Percentiles rank a stretch among this genome's conserved stretches.
phyloP scores from a whole-genome alignment of 768 basidiomycete genomes.

The Naganishia onofrii region DNA sequence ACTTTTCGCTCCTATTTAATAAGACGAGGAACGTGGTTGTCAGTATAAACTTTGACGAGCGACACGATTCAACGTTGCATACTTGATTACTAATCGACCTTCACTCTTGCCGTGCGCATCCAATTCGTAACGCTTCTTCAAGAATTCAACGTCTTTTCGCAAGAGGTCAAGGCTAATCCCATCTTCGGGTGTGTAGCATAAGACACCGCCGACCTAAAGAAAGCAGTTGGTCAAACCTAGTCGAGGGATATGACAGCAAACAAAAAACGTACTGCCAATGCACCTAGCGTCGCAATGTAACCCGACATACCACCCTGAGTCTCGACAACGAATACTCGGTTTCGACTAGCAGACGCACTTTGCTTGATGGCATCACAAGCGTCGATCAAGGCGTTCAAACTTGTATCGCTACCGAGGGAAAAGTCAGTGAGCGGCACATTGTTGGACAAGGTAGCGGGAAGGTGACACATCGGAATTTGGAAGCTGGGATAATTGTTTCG shows the following conservation, averaged over 20 bases:
- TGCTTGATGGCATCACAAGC: conserved; percentile 99
- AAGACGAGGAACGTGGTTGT: not conserved
- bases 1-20: conserved; percentile 68
- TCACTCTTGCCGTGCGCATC: conserved; percentile 87
- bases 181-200: conserved; percentile 89
- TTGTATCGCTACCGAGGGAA: conserved; percentile 94
- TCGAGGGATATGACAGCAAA: not conserved
- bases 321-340: conserved; percentile 95
- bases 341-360: conserved; percentile 91
- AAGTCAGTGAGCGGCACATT: conserved; percentile 97
- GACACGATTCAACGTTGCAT: conserved; percentile 40
- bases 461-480: conserved; percentile 91
- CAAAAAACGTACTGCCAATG: conserved; percentile 71
- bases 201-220: conserved; percentile 77
- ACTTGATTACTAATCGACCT: conserved; percentile 90
- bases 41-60: not conserved
- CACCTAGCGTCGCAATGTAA: conserved; percentile 92
- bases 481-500: conserved; percentile 82
- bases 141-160: conserved; percentile 77
- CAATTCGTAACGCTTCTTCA: conserved; percentile 77
- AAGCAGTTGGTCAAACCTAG: not conserved
- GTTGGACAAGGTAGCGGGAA: conserved; percentile 96
- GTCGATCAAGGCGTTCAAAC: conserved; percentile 91
- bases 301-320: conserved; percentile 97
- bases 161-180: conserved; percentile 82